A percentile compares a stretch with the other conserved stretches of the same genome.
Conservation (phyloP, 495 filamentous ascomycete species). For the Penicillium diatomitis region DNA sequence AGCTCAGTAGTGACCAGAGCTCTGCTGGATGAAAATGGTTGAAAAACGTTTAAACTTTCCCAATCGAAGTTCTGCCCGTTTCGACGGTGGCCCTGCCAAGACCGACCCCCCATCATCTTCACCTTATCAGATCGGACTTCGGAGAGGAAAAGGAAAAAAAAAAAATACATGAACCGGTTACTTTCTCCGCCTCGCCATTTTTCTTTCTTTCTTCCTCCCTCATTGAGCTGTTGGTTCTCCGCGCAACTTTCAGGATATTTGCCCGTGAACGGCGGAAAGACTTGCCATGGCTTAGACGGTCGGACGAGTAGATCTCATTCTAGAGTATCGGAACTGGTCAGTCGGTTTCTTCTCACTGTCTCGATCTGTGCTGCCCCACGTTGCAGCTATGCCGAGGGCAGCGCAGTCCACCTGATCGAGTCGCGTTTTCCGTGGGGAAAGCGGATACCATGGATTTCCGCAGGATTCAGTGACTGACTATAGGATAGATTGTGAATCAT, state of each 20-base stretch:
- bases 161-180: slow-evolving; percentile 5
- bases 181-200: slow-evolving; percentile 7
- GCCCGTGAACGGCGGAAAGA: too few species aligned
- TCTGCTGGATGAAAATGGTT: too few species aligned
- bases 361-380: too few species aligned
- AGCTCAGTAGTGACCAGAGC: too few species aligned
- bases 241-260: neutral
- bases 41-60: too few species aligned
- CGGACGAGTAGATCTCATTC: too few species aligned
- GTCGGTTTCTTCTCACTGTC: too few species aligned
- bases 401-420: neutral
- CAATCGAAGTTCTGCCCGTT: too few species aligned
- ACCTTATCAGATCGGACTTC: slow-evolving; percentile 15
- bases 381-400: too few species aligned
- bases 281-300: too few species aligned
- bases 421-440: neutral
- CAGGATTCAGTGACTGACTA: slow-evolving; percentile 2
- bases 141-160: too few species aligned
- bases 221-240: neutral
- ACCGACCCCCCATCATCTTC: neutral
- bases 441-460: neutral
- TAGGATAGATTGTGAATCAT: neutral
- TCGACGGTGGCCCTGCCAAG: neutral
- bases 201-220: slow-evolving; percentile 3
- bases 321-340: too few species aligned